These are phyloP conservation scores for Suillus hirtellus DNA, from an alignment of 768 basidiomycete genomes.

Conservation along the genomic window DNA sequence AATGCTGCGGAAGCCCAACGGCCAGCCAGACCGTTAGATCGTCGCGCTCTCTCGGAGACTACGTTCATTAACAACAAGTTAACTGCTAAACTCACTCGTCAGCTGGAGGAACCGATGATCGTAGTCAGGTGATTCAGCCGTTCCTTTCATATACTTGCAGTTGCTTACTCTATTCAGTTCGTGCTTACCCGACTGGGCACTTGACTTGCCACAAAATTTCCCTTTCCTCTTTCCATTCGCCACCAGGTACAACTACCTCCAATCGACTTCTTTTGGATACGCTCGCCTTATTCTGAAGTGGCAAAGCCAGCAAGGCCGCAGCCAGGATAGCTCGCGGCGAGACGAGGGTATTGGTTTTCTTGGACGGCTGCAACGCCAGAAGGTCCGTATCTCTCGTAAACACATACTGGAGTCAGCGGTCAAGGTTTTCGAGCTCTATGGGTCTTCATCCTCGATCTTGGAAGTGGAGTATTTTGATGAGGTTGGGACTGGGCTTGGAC, in stretches of 20 bases:
- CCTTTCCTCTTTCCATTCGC: conserved; percentile 99
- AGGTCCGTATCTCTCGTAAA: conserved; percentile 93
- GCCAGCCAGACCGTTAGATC: conserved; percentile 45
- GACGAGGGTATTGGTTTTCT: conserved; percentile 93
- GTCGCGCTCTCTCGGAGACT: conserved; percentile 68
- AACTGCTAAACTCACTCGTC: conserved; percentile 95
- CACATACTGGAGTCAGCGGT: conserved; percentile 95
- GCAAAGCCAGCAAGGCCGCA: conserved; percentile 84
- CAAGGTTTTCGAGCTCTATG: conserved; percentile 96
- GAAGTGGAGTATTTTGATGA: conserved; percentile 99
- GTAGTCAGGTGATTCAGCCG: conserved; percentile 76
- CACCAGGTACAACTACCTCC: conserved; percentile 94
- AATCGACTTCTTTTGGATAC: conserved; percentile 97
- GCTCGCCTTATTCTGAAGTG: conserved; percentile 93
- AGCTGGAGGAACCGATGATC: conserved; percentile 98
- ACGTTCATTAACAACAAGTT: conserved; percentile 97
- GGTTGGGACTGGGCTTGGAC: conserved; percentile 96
- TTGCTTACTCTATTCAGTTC: conserved; percentile 50
- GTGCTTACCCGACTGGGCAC: conserved; percentile 95
- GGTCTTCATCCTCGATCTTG: conserved; percentile 88
- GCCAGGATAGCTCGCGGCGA: conserved; percentile 75
- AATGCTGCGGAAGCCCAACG: conserved; percentile 75
- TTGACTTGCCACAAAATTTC: conserved; percentile 94
- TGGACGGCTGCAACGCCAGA: conserved; percentile 90
- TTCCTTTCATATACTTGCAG: neutral